Percentiles rank a stretch among this genome's conserved stretches.
phyloP scores from a whole-genome alignment of 495 filamentous ascomycete genomes.

The Penicillium pulvis region DNA sequence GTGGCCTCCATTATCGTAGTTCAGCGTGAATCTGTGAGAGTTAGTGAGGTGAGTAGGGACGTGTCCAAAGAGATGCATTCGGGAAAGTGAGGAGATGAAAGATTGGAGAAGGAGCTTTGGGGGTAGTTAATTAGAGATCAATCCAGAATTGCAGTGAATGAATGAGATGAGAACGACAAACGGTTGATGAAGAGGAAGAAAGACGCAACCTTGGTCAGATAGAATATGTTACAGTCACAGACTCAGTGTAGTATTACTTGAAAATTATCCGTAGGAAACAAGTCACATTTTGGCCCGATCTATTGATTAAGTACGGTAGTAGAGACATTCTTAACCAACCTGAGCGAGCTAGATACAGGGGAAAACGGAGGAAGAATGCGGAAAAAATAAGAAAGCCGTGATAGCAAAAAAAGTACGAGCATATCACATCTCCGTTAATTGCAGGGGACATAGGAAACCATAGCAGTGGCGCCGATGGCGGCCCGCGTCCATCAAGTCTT shows the following conservation, averaged over 20 bases:
- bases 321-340: conserved; percentile 46
- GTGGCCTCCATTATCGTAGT: no score
- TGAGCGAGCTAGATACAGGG: conserved; percentile 46
- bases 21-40: no score
- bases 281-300: conserved; percentile 49
- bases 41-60: no score
- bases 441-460: conserved; percentile 45
- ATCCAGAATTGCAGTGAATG: no score
- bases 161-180: no score
- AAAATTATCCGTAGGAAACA: conserved; percentile 37
- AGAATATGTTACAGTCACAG: not conserved
- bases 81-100: no score
- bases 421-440: conserved; percentile 47
- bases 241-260: not conserved
- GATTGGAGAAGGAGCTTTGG: no score
- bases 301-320: conserved; percentile 45
- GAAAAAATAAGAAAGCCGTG: conserved; percentile 43
- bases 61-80: no score
- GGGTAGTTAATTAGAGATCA: no score
- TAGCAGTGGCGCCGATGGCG: conserved; percentile 21
- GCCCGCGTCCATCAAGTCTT: conserved; percentile 14
- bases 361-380: conserved; percentile 26
- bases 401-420: conserved; percentile 48
- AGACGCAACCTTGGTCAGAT: not conserved
- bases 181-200: no score